Evolutionary conservation across 164 flowering plant genomes (phyloP).

Genomic region (Saururus chinensis): DNA sequence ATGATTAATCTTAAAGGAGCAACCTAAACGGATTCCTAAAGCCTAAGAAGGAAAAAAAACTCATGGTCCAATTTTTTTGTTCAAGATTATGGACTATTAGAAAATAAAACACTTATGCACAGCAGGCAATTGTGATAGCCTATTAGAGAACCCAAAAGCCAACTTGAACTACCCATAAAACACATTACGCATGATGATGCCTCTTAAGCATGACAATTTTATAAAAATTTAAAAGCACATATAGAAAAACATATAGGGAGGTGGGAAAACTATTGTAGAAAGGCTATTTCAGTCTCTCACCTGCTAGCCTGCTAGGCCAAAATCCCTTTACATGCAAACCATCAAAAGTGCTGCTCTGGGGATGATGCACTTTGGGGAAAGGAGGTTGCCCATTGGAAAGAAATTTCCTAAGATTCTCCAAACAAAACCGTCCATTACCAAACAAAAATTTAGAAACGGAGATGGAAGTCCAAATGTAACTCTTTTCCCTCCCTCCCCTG

Average conservation of each 20-base stretch:
- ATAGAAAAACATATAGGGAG: too few species aligned
- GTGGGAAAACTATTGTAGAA: too few species aligned
- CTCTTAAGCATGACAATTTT: background rate
- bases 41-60: background rate
- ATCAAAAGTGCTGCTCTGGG: background rate
- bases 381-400: background rate
- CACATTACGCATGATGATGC: background rate
- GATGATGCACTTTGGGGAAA: background rate
- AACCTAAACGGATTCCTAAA: background rate
- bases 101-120: too few species aligned
- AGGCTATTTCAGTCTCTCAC: background rate
- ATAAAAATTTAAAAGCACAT: too few species aligned
- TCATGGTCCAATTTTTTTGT: background rate
- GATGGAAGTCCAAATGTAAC: background rate
- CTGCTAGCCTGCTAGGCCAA: background rate
- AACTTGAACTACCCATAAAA: background rate
- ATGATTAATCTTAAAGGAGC: too few species aligned
- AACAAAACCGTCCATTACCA: background rate
- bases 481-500: background rate
- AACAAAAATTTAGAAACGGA: background rate
- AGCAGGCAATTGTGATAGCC: background rate
- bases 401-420: background rate
- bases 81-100: background rate
- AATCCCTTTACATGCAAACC: background rate
- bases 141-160: background rate